phyloP scores from a whole-genome alignment of 768 basidiomycete genomes.

The Leccinum disarticulatum region DNA sequence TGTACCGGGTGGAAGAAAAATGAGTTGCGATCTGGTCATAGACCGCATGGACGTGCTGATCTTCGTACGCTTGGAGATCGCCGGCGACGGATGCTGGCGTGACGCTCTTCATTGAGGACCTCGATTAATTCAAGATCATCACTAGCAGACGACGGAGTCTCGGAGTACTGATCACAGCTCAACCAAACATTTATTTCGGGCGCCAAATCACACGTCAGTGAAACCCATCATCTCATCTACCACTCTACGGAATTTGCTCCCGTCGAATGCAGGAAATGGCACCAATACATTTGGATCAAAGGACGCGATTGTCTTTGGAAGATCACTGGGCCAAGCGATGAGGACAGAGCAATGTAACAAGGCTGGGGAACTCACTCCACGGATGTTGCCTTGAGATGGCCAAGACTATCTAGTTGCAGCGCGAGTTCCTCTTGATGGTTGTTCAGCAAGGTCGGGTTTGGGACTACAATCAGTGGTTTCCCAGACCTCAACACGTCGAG shows the following conservation, averaged over 20 bases:
- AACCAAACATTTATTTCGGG: background rate
- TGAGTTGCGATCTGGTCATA: slow-evolving; percentile 86
- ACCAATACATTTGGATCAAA: slow-evolving; percentile 46
- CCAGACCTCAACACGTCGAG: slow-evolving; percentile 76
- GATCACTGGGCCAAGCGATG: slow-evolving; percentile 39
- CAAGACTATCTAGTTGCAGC: slow-evolving; percentile 53
- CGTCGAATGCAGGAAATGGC: slow-evolving; percentile 70
- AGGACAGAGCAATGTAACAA: background rate
- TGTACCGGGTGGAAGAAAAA: slow-evolving; percentile 89
- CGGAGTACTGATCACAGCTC: background rate
- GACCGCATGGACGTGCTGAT: slow-evolving; percentile 73
- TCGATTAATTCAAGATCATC: background rate
- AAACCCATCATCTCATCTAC: slow-evolving; percentile 84
- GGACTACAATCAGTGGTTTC: slow-evolving; percentile 83
- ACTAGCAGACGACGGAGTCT: background rate
- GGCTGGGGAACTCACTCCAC: slow-evolving; percentile 48
- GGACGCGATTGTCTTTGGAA: slow-evolving; percentile 51
- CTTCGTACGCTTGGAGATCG: slow-evolving; percentile 62
- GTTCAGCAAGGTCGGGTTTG: slow-evolving; percentile 85
- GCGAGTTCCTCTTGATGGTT: slow-evolving; percentile 95
- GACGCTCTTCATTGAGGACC: slow-evolving; percentile 32
- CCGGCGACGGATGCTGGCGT: slow-evolving; percentile 43
- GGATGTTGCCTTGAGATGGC: slow-evolving; percentile 57
- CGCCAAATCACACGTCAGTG: slow-evolving; percentile 27
- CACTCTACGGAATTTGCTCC: slow-evolving; percentile 60